Conservation (phyloP, 1,139 yeast genomes). For the Taphrina wiesneri region DNA sequence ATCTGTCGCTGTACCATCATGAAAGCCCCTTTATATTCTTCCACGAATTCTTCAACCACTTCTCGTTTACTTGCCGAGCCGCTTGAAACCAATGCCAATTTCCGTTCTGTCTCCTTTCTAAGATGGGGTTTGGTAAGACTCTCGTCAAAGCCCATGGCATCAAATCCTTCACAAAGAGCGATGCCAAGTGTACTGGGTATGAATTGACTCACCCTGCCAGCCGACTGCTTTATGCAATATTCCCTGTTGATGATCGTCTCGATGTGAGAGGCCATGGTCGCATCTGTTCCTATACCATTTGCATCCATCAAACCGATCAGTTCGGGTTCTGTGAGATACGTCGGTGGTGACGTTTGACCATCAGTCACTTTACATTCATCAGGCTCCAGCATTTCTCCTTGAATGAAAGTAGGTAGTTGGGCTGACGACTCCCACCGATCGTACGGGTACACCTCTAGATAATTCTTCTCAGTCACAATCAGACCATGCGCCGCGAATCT, state of each 20-base stretch:
- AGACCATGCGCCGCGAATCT: conserved; percentile 68
- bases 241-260: conserved; percentile 70
- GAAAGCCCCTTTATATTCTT: conserved; percentile 58
- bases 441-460: conserved; percentile 76
- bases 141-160: conserved; percentile 66
- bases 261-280: conserved; percentile 97
- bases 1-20: conserved; percentile 23
- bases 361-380: conserved; percentile 60
- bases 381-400: conserved; percentile 60
- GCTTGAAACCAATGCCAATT: conserved; percentile 65
- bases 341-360: conserved; percentile 80
- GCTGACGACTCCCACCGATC: conserved; percentile 70
- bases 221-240: conserved; percentile 57
- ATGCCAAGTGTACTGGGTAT: conserved; percentile 83
- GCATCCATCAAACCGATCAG: conserved; percentile 91
- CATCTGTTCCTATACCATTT: conserved; percentile 98
- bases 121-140: conserved; percentile 88
- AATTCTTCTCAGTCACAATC: conserved; percentile 69
- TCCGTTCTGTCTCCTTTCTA: conserved; percentile 71
- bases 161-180: conserved; percentile 87
- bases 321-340: conserved; percentile 85
- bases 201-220: conserved; percentile 45
- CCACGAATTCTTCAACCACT: conserved; percentile 60
- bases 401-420: conserved; percentile 63
- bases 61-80: conserved; percentile 59